Percentiles rank a stretch among this genome's conserved stretches.
Evolutionary conservation across 768 basidiomycete genomes (phyloP).

Genomic region (Termitomyces sp.): DNA sequence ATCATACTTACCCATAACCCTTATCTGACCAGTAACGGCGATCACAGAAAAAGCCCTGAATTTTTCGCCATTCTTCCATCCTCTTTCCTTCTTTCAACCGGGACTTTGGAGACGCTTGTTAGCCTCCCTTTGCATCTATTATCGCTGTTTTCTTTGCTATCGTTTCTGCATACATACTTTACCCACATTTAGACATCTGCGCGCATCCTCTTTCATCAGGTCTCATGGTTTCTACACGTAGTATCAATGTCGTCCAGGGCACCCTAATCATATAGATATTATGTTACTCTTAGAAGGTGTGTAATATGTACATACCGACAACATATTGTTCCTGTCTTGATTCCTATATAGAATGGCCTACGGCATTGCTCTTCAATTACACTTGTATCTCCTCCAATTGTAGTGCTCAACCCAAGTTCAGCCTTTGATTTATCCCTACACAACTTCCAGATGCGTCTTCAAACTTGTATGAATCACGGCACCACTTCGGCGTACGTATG

Average conservation of each 20-base stretch:
- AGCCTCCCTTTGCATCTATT: slow-evolving; percentile 11
- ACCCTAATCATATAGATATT: slow-evolving; percentile 19
- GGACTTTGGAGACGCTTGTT: slow-evolving; percentile 19
- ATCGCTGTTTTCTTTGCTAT: slow-evolving; percentile 16
- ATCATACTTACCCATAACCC: slow-evolving; percentile 3
- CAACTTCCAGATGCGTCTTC: neutral
- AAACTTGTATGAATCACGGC: neutral
- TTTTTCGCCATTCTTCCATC: slow-evolving; percentile 10
- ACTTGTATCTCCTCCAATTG: neutral
- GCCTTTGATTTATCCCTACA: neutral
- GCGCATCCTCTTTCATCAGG: slow-evolving; percentile 6
- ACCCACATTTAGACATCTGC: slow-evolving; percentile 19
- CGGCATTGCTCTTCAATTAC: neutral
- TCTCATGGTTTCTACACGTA: slow-evolving; percentile 13
- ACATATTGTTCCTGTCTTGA: neutral
- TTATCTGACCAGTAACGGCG: neutral
- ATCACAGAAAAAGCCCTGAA: slow-evolving; percentile 22
- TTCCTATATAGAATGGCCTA: neutral
- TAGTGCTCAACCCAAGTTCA: neutral
- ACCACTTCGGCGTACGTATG: neutral
- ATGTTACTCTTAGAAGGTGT: slow-evolving; percentile 19
- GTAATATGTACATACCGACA: slow-evolving; percentile 12
- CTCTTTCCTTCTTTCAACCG: slow-evolving; percentile 7
- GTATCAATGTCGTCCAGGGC: slow-evolving; percentile 11
- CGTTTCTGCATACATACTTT: slow-evolving; percentile 18